phyloP scores from a whole-genome alignment of 441 rosid species.

The Eruca vesicaria region DNA sequence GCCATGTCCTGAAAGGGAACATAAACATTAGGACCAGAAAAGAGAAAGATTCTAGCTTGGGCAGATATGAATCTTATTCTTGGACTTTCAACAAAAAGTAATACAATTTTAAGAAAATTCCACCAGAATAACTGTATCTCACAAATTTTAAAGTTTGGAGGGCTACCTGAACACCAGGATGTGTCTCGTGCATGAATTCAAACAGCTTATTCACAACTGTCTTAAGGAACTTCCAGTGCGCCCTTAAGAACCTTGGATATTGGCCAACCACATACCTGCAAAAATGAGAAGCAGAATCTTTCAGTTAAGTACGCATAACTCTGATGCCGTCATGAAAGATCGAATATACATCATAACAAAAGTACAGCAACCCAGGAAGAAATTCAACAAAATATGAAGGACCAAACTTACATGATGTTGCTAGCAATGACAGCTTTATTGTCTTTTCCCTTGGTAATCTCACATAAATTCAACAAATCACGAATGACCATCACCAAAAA shows the following conservation, averaged over 20 bases:
- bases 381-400: not conserved
- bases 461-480: conserved; percentile 95
- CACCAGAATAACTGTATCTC: not conserved
- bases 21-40: conserved; percentile 3
- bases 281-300: conserved; percentile 19
- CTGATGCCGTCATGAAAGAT: not conserved
- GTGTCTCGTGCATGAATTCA: conserved; percentile 99
- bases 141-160: not conserved
- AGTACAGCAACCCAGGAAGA: not conserved
- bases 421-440: conserved; percentile 99
- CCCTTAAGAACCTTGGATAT: conserved; percentile 98
- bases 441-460: conserved; percentile 98
- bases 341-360: not conserved
- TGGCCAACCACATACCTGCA: conserved; percentile 99
- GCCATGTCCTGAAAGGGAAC: conserved; percentile 89
- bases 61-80: not conserved
- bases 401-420: conserved; percentile 88
- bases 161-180: conserved; percentile 99
- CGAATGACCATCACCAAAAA: conserved; percentile 99
- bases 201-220: conserved; percentile 99
- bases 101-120: not conserved
- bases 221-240: conserved; percentile 99
- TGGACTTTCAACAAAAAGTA: not conserved
- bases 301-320: conserved; percentile 2
- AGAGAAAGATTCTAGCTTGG: not conserved